These are phyloP conservation scores for Allium fistulosum DNA, from an alignment of 106 monocot genomes.

Conservation along the genomic window DNA sequence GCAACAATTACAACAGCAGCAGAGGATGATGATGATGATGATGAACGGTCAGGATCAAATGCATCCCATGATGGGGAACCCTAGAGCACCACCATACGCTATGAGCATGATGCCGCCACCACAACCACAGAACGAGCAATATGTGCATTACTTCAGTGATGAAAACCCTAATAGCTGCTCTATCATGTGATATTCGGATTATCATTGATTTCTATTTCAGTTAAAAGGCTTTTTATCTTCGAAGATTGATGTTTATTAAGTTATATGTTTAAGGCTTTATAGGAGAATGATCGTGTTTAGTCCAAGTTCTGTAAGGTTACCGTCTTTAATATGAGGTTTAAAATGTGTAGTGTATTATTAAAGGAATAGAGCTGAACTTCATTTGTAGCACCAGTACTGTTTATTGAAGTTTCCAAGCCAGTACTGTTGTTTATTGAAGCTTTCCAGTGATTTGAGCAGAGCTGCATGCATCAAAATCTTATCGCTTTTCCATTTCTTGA, in stretches of 20 bases:
- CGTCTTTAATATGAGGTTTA: not conserved
- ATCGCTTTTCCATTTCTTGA: too few species aligned
- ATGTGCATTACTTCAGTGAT: constrained; percentile 45
- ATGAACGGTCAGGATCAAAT: constrained; percentile 38
- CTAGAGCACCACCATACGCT: constrained; percentile 5
- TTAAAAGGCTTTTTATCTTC: too few species aligned
- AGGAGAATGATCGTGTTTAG: not conserved
- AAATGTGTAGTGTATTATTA: not conserved
- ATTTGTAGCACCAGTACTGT: not conserved
- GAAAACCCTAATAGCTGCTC: constrained; percentile 63
- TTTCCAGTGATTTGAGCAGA: not conserved
- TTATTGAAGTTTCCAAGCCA: not conserved
- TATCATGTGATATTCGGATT: constrained; percentile 29
- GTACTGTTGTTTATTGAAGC: not conserved
- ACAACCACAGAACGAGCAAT: constrained; percentile 14
- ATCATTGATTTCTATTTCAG: too few species aligned
- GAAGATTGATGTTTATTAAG: constrained; percentile 1
- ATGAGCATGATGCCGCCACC: constrained; percentile 17
- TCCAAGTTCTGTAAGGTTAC: not conserved
- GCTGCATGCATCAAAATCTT: not conserved
- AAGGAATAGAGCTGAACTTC: not conserved
- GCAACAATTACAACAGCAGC: constrained; percentile 24
- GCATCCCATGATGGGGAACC: constrained; percentile 20
- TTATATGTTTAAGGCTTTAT: not conserved
- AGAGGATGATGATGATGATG: constrained; percentile 40